Evolutionary conservation across 768 basidiomycete genomes (phyloP), one percentile per base, ranked within the genome.

Genomic region (Gelatoporia subvermispora): DNA sequence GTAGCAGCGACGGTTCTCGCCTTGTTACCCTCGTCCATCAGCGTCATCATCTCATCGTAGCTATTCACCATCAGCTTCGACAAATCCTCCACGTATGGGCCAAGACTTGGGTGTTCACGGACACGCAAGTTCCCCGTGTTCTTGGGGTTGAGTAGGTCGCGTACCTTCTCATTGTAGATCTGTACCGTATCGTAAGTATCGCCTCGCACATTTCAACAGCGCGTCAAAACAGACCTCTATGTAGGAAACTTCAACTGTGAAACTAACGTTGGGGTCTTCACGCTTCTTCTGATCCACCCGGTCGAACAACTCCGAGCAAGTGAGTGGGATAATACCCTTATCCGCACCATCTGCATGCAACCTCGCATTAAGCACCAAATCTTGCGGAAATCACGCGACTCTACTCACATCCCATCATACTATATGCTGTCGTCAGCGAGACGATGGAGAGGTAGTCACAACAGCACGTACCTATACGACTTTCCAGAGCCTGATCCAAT

Each of bases 1-100:
- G 96, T 99, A 21, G 96, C 94, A 18, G 96, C 96, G 20, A 99
- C 95, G 13, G 96, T 98, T 43, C 96, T 77, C 44, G 96, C 94
- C 72, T 98, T 97, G 68, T 97, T 99, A 35, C 95, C 95, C 67
- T 99, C 95, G 72, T 99, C 95, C 95, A 98, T 98, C 63, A 99
- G 85, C 4, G 86, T 92, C 88, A 96, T 95, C 88, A 99, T 96
- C 65, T 96, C 95, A 24, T 88, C 81, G 64, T 94, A 98, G 65
- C 76, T 87, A 62, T 79, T 84, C 39, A 98, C 96, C 23, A 85
- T 85, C 47, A 98, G 81, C 68, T 92, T 92, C 60, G 91, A 93
- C 49, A 99, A 75, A 71, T 95, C 93, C 70, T 99, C 96, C 44
- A 99, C 96, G 65, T 99, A 99, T n/a, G 96, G 95, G 4, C 93